Evolutionary conservation across 345 rosid genomes (phyloP).

Genomic region (Dovyalis caffra): DNA sequence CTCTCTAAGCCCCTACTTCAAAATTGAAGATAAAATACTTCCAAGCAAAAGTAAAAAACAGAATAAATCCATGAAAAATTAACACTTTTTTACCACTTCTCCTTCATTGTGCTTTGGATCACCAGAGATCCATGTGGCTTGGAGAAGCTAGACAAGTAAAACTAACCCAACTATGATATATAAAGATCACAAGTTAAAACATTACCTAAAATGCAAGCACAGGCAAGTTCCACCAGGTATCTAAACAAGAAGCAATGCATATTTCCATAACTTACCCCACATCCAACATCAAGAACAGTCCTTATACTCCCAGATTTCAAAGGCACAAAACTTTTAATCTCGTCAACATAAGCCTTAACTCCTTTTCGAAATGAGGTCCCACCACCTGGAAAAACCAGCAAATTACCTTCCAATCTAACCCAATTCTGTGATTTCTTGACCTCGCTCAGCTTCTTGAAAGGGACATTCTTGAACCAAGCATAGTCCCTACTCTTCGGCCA

Average conservation of each 20-base stretch:
- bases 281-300: slow-evolving; percentile 64
- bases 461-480: slow-evolving; percentile 62
- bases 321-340: slow-evolving; percentile 43
- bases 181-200: background rate
- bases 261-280: slow-evolving; percentile 49
- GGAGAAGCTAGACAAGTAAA: too few relatives aligned
- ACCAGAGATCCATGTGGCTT: background rate
- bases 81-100: background rate
- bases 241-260: background rate
- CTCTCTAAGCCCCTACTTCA: background rate
- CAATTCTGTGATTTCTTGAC: slow-evolving; percentile 64
- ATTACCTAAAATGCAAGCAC: background rate
- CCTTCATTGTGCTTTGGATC: background rate
- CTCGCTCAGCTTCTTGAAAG: slow-evolving; percentile 44
- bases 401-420: slow-evolving; percentile 51
- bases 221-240: background rate
- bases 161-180: too few relatives aligned
- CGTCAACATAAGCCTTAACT: slow-evolving; percentile 55
- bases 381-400: slow-evolving; percentile 64
- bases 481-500: slow-evolving; percentile 64
- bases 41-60: background rate
- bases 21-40: background rate
- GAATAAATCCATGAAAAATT: background rate
- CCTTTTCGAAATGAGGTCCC: slow-evolving; percentile 70
- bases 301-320: slow-evolving; percentile 56